These are phyloP conservation scores for Pleurotus tuber-regium DNA, from an alignment of 768 basidiomycete species.

Conservation along the genomic window DNA sequence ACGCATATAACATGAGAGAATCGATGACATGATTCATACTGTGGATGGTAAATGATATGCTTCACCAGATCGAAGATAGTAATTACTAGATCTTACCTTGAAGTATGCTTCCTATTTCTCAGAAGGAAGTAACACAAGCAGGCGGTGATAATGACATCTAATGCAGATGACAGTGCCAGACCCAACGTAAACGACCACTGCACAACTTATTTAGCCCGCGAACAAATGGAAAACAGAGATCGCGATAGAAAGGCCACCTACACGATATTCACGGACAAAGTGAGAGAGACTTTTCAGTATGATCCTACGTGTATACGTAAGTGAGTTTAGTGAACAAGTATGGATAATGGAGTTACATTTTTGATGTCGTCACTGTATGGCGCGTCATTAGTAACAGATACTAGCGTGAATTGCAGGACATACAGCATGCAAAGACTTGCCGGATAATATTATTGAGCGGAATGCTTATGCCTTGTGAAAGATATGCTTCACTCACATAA, in stretches of 20 bases:
- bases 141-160: conserved; percentile 48
- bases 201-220: not conserved
- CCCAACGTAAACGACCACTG: conserved; percentile 58
- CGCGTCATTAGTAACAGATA: not conserved
- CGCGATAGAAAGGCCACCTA: conserved; percentile 11
- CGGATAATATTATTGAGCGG: not conserved
- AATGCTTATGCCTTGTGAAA: not conserved
- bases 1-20: conserved; percentile 45
- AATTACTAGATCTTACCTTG: too few relatives aligned
- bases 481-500: conserved; percentile 19
- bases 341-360: conserved; percentile 24
- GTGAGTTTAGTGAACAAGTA: not conserved
- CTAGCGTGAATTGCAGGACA: not conserved
- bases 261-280: conserved; percentile 16
- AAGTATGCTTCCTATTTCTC: conserved; percentile 32
- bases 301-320: conserved; percentile 19
- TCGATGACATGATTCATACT: conserved; percentile 48
- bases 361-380: conserved; percentile 24
- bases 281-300: conserved; percentile 13
- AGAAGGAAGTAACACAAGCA: conserved; percentile 43
- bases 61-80: too few relatives aligned
- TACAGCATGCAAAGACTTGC: conserved; percentile 27
- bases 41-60: too few relatives aligned
- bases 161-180: conserved; percentile 44
- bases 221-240: not conserved